Conservation (phyloP, 768 basidiomycete species). For the Leccinum incarnatum region DNA sequence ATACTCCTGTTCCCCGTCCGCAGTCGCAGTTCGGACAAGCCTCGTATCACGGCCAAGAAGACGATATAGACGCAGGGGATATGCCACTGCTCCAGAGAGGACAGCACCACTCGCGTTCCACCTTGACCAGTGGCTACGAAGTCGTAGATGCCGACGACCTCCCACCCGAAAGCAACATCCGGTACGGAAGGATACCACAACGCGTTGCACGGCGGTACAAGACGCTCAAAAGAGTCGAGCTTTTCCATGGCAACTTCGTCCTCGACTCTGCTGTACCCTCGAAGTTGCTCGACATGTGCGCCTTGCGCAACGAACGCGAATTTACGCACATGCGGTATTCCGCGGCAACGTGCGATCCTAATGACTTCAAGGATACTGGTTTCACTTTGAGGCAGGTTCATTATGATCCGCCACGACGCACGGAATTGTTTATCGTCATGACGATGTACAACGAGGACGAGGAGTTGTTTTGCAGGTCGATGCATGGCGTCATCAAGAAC, state of each 20-base stretch:
- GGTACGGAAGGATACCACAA: constrained; percentile 90
- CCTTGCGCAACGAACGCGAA: constrained; percentile 76
- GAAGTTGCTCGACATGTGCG: constrained; percentile 85
- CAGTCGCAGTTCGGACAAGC: constrained; percentile 23
- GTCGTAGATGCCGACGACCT: constrained; percentile 31
- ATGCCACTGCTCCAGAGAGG: constrained; percentile 64
- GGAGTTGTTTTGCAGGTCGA: constrained; percentile 84
- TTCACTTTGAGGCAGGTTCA: constrained; percentile 90
- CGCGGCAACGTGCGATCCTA: constrained; percentile 94
- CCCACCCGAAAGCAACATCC: constrained; percentile 54
- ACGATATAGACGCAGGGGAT: constrained; percentile 54
- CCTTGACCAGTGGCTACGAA: constrained; percentile 45
- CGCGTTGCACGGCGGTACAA: constrained; percentile 87
- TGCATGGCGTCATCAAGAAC: constrained; percentile 97
- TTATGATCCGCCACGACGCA: constrained; percentile 86
- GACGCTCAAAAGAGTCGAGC: constrained; percentile 90
- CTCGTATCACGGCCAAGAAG: constrained; percentile 43
- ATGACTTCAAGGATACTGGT: constrained; percentile 77
- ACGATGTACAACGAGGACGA: constrained; percentile 98
- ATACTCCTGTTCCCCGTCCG: constrained; percentile 23
- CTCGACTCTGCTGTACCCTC: constrained; percentile 86
- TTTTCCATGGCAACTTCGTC: constrained; percentile 93
- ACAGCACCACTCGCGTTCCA: constrained; percentile 29
- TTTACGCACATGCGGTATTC: constrained; percentile 96
- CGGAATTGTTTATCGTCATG: constrained; percentile 96